Percentiles rank a stretch among this genome's conserved stretches.
These are phyloP conservation scores for Saccharomycopsis selenospora DNA, from an alignment of 805 yeast genomes.

Conservation along the genomic window DNA sequence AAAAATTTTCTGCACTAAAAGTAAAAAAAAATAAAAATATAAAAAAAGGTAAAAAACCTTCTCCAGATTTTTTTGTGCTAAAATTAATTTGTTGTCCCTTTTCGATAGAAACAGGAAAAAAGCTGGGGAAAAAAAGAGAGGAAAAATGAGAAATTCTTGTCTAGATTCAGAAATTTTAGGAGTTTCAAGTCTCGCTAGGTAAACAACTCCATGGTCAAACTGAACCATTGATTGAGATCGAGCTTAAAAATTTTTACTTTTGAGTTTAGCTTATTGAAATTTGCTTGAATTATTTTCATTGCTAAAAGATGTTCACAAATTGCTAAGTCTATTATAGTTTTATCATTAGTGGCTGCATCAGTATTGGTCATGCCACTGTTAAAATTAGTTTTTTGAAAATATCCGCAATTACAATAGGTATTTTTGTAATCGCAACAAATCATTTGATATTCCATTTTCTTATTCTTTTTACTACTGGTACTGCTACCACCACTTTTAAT, in stretches of 20 bases:
- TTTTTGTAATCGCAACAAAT: not conserved
- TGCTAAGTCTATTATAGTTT: not conserved
- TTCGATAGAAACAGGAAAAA: no score
- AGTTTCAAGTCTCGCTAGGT: not conserved
- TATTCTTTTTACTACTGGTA: not conserved
- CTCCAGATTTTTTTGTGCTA: no score
- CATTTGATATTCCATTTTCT: not conserved
- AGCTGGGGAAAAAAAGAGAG: no score
- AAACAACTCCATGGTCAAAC: constrained; percentile 1
- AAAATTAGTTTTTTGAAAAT: not conserved
- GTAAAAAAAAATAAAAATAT: no score
- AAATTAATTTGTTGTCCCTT: no score
- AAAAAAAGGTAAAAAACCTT: no score
- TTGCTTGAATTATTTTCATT: not conserved
- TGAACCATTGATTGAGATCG: constrained; percentile 1
- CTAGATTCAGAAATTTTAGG: no score
- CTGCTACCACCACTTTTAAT: not conserved
- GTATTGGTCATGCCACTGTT: no score
- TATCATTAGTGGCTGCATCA: no score
- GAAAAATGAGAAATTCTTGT: no score
- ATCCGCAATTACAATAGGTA: not conserved
- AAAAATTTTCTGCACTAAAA: no score
- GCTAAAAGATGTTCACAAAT: constrained; percentile 5
- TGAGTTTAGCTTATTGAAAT: not conserved
- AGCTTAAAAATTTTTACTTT: not conserved